Conservation (phyloP, 495 filamentous ascomycete species). For the Penicillium argentinense region DNA sequence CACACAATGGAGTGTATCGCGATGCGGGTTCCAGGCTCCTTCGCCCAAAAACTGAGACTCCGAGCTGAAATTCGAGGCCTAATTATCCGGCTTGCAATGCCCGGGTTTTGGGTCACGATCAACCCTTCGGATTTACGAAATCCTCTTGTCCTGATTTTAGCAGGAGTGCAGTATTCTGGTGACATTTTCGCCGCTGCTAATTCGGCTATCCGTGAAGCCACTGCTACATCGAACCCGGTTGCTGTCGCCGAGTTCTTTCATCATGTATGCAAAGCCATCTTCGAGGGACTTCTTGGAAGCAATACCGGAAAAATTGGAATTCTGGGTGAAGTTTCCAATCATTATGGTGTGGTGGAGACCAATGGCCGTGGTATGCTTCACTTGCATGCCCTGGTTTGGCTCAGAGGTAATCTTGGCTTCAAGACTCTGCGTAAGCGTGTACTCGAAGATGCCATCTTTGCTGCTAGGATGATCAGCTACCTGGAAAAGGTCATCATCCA, state of each 20-base stretch:
- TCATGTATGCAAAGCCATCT: neutral
- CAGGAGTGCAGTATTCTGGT: neutral
- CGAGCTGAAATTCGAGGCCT: conserved; percentile 4
- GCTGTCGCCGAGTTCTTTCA: neutral
- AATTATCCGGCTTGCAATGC: conserved; percentile 9
- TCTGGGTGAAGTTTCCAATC: conserved; percentile 15
- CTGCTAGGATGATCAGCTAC: neutral
- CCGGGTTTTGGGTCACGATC: conserved; percentile 13
- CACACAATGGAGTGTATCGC: neutral
- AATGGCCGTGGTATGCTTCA: conserved; percentile 22
- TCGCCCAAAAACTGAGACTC: neutral
- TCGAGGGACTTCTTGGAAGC: neutral
- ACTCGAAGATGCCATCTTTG: neutral
- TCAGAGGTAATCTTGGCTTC: conserved; percentile 10
- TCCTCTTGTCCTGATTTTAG: conserved; percentile 5
- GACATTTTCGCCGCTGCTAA: neutral
- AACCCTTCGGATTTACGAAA: conserved; percentile 10
- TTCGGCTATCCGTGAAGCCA: neutral
- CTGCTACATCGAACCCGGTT: neutral
- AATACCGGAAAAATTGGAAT: conserved; percentile 4
- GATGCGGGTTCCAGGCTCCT: neutral
- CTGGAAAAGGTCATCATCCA: neutral
- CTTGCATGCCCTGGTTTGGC: conserved; percentile 12
- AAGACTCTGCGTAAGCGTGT: neutral
- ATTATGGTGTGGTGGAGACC: conserved; percentile 19